Evolutionary conservation across 2,329 filamentous ascomycete genomes (phyloP).

Genomic region (Curvularia lunata): DNA sequence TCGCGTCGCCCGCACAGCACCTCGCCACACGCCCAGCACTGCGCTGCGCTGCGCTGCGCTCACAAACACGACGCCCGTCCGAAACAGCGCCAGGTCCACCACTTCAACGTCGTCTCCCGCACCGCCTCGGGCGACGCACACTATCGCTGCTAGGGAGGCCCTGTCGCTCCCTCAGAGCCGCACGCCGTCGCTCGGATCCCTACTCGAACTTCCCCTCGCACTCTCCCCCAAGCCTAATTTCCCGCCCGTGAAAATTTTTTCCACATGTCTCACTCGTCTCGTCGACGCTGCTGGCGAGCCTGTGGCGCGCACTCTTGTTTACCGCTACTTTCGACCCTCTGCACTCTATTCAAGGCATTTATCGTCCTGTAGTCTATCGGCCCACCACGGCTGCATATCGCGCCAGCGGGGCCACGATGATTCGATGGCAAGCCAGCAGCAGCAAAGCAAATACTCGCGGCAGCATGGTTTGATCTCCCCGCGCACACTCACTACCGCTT

Average conservation of each 20-base stretch:
- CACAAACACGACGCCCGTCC: constrained; percentile 17
- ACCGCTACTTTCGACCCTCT: constrained; percentile 43
- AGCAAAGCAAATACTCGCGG: constrained; percentile 39
- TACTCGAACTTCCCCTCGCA: constrained; percentile 29
- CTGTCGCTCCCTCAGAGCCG: constrained; percentile 43
- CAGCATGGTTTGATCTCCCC: constrained; percentile 43
- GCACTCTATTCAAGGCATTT: constrained; percentile 25
- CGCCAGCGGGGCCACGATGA: constrained; percentile 34
- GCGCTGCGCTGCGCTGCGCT: no score
- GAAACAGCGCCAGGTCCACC: constrained; percentile 36
- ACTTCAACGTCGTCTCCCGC: constrained; percentile 40
- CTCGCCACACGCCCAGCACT: constrained; percentile 12
- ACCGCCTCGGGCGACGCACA: constrained; percentile 22
- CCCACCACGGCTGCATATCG: constrained; percentile 41
- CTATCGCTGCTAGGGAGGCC: constrained; percentile 36
- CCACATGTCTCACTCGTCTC: constrained; percentile 38
- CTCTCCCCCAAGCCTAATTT: constrained; percentile 43
- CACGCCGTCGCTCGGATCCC: constrained; percentile 44
- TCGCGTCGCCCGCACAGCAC: no score
- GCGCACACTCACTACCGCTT: constrained; percentile 31
- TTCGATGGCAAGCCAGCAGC: constrained; percentile 40
- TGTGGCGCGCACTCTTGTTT: constrained; percentile 38
- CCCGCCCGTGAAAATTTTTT: constrained; percentile 42
- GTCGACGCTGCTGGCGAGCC: constrained; percentile 30
- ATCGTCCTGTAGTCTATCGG: constrained; percentile 27